These are phyloP conservation scores for Solanum lycopersicoides DNA, from an alignment of 257 asterid genomes.

Conservation along the genomic window DNA sequence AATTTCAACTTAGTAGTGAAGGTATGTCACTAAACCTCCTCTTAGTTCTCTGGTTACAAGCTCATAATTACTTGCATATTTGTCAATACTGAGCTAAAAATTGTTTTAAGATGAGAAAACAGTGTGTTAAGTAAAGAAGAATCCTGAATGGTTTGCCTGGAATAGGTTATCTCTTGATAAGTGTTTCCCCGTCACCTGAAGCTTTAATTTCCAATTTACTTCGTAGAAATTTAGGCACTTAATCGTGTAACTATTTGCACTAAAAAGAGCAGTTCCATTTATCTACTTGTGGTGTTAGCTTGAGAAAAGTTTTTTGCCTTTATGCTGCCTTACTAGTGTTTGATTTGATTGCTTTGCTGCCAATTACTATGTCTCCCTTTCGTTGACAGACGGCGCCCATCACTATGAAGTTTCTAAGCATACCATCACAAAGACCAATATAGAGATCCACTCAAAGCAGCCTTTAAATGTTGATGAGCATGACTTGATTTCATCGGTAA, in stretches of 20 bases:
- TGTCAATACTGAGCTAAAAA: background rate
- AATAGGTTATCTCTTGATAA: background rate
- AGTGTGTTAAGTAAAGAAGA: background rate
- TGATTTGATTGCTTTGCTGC: background rate
- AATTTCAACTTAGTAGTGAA: constrained; percentile 3
- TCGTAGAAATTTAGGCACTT: background rate
- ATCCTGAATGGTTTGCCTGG: background rate
- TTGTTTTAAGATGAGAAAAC: background rate
- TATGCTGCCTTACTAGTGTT: background rate
- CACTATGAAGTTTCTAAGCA: constrained; percentile 30
- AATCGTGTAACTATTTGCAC: background rate
- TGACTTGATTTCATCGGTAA: constrained; percentile 3
- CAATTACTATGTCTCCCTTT: background rate
- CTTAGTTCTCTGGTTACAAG: background rate
- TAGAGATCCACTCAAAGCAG: constrained; percentile 30
- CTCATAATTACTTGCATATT: background rate
- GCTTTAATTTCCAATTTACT: background rate
- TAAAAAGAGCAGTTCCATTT: background rate
- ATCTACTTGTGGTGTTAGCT: background rate
- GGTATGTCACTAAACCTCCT: constrained; percentile 6
- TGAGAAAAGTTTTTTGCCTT: background rate
- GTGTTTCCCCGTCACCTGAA: background rate
- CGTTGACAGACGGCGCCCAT: constrained; percentile 28
- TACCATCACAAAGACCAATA: constrained; percentile 12
- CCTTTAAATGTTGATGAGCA: constrained; percentile 13